phyloP scores from a whole-genome alignment of 306 rosid genomes.

The Lupinus albus region DNA sequence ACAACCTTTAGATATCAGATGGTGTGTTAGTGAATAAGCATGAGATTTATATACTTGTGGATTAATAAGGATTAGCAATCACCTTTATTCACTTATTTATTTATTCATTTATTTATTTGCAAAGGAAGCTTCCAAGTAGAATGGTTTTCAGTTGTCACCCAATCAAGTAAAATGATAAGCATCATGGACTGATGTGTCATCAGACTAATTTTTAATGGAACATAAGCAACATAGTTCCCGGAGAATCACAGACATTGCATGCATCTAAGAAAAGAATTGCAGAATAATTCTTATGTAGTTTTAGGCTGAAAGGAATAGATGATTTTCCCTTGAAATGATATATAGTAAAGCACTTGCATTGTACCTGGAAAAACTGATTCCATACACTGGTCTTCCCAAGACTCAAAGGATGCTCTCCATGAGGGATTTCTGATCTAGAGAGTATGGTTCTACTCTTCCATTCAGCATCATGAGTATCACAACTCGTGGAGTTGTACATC shows the following conservation, averaged over 20 bases:
- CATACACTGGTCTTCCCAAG: slow-evolving; percentile 94
- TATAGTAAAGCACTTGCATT: slow-evolving; percentile 5
- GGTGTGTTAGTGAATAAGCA: slow-evolving; percentile 16
- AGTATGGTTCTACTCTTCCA: slow-evolving; percentile 63
- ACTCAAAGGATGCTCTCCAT: slow-evolving; percentile 96
- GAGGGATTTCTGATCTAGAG: slow-evolving; percentile 88
- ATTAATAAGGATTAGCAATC: neutral
- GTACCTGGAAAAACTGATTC: slow-evolving; percentile 99
- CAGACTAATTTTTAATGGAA: slow-evolving; percentile 16
- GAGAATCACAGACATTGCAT: slow-evolving; percentile 11
- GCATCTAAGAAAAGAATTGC: slow-evolving; percentile 9
- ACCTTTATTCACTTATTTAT: neutral
- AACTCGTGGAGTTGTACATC: slow-evolving; percentile 59
- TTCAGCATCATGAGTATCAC: slow-evolving; percentile 62
- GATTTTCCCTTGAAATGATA: slow-evolving; percentile 11
- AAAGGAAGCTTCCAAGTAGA: slow-evolving; percentile 16
- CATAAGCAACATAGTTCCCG: slow-evolving; percentile 19
- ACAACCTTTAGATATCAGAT: slow-evolving; percentile 24
- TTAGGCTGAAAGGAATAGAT: neutral
- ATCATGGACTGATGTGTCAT: neutral
- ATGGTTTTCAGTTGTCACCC: slow-evolving; percentile 16
- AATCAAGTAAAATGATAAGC: slow-evolving; percentile 25
- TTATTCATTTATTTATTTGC: neutral
- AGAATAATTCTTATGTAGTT: neutral
- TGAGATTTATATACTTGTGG: neutral